Evolutionary conservation across 495 filamentous ascomycete genomes (phyloP).

Genomic region (Gamarada debralockiae): DNA sequence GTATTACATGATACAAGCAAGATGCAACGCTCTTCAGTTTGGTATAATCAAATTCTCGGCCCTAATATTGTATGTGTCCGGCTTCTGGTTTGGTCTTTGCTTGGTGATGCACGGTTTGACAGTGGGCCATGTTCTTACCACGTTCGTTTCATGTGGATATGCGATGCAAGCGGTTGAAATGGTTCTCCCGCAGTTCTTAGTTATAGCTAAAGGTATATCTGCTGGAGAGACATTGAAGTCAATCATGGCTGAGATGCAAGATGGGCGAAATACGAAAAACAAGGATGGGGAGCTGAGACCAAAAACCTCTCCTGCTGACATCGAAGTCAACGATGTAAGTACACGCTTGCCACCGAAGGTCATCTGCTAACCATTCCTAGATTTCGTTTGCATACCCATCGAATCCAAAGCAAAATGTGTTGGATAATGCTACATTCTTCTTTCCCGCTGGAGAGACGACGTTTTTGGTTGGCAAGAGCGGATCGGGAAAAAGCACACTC

Average conservation of each 20-base stretch:
- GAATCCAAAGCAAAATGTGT: conserved; percentile 56
- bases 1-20: conserved; percentile 65
- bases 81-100: conserved; percentile 83
- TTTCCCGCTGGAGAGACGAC: conserved; percentile 72
- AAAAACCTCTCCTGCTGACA: conserved; percentile 53
- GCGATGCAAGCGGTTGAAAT: conserved; percentile 70
- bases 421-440: conserved; percentile 56
- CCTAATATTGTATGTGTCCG: conserved; percentile 79
- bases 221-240: conserved; percentile 59
- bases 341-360: not conserved
- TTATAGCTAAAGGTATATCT: conserved; percentile 74
- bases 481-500: conserved; percentile 91
- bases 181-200: conserved; percentile 69
- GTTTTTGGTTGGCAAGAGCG: conserved; percentile 83
- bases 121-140: conserved; percentile 72
- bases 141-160: conserved; percentile 77
- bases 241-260: conserved; percentile 31
- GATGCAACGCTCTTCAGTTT: conserved; percentile 64
- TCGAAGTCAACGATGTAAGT: conserved; percentile 68
- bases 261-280: conserved; percentile 19
- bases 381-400: conserved; percentile 83
- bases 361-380: conserved; percentile 34
- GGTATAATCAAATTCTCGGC: conserved; percentile 69
- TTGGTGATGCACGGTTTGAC: conserved; percentile 52
- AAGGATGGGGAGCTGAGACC: conserved; percentile 22